phyloP scores from a whole-genome alignment of 2,329 filamentous ascomycete species.

The Plectosphaerella plurivora region DNA sequence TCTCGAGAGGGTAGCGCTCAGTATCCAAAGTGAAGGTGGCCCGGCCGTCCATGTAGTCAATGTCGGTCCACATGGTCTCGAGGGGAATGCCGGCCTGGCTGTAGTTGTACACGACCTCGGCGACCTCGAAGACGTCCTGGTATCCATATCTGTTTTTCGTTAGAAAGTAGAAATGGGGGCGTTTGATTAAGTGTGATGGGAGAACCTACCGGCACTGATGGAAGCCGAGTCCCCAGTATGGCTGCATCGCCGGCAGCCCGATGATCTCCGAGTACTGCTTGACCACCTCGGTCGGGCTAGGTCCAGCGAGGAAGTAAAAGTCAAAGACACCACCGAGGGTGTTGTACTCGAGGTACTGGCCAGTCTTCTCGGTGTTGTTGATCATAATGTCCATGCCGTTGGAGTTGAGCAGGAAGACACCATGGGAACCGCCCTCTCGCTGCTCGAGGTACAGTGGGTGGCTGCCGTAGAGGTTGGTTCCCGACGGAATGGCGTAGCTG shows the following conservation, averaged over 20 bases:
- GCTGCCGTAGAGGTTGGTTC: conserved; percentile 66
- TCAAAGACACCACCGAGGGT: conserved; percentile 73
- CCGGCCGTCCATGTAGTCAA: conserved; percentile 31
- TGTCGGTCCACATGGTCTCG: conserved; percentile 62
- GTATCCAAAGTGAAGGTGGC: conserved; percentile 61
- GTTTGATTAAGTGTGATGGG: too few relatives aligned
- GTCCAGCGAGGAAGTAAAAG: conserved; percentile 61
- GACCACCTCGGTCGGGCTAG: conserved; percentile 52
- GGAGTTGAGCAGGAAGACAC: conserved; percentile 67
- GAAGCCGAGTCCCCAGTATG: conserved; percentile 59
- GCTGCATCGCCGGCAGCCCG: conserved; percentile 55
- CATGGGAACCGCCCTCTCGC: conserved; percentile 52
- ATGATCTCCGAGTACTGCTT: conserved; percentile 55
- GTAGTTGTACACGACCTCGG: conserved; percentile 65
- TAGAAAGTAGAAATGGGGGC: neutral
- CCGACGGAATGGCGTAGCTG: conserved; percentile 54
- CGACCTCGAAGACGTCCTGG: conserved; percentile 58
- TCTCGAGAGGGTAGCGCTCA: conserved; percentile 54
- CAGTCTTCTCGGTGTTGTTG: conserved; percentile 51
- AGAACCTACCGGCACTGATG: conserved; percentile 54
- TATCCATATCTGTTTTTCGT: conserved; percentile 54
- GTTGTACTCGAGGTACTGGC: conserved; percentile 76
- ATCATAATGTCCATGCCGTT: conserved; percentile 77
- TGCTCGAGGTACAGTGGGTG: conserved; percentile 77
- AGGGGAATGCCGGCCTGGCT: conserved; percentile 60